Evolutionary conservation across 306 rosid species (phyloP), one percentile per base, ranked within the genome.

Genomic region (Lathyrus sativus): DNA sequence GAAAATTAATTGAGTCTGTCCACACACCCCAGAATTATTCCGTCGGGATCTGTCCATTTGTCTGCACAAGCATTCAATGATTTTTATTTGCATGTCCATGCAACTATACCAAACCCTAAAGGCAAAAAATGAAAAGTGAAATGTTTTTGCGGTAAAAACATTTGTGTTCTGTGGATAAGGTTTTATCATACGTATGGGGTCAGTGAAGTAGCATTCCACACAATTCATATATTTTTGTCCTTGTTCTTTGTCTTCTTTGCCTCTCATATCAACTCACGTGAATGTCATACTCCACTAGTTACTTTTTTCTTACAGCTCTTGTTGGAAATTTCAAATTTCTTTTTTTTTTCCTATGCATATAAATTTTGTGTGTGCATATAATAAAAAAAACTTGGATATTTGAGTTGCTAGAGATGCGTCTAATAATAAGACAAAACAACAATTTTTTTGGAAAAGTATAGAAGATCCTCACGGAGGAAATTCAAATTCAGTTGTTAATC

Each of bases 171-270:
- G 74, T 68, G 71, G 96, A 90, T 90, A 90, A 88, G 96, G 87
- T 82, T 89, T 82, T 81, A 79, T 72, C 85, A 69, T 77, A 73
- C 72, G 81, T 50, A 75, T 78, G 79, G 92, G 96, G 86, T 86
- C 87, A 87, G 83, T 82, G 46, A 67, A 72, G 77, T 78, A 79
- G 95, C 81, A 89, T 87, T 85, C 88, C 83, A 82, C 80, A 78
- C 76, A 74, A 84, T 73, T 77, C 73, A 59, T 88, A 73, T 76
- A 26, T 42, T 79, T 80, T 80, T 84, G 85, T 77, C 81, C 73
- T 76, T 67, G 81, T 67, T 71, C 75, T 82, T 82, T 82, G 87
- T 81, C 85, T 73, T 66, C 56, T 77, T 73, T 85, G 67, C 70
- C 35, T 75, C 51, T 81, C 81, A 49, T 73, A 49, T 70, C 39